Evolutionary conservation across 225 moss, liverwort and hornwort genomes (phyloP), one percentile per base, ranked within the genome.

Genomic region (Polytrichum formosum): DNA sequence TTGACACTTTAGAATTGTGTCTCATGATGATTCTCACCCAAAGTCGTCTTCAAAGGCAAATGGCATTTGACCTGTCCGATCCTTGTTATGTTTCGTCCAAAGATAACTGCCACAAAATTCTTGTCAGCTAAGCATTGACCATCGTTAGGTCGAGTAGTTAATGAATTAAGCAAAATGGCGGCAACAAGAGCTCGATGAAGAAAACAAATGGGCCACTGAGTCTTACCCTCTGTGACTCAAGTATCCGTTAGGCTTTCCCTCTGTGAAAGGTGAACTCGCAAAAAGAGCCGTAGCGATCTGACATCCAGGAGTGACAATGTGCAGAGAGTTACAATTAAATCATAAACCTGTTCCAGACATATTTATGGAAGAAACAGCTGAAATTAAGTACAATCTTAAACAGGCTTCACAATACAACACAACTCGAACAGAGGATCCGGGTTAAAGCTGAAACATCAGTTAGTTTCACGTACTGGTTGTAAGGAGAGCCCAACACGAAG

Each of bases 261-360:
- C 89, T 0, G 37, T 56, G 55, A 93, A 91, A 5, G 96, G 92
- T 2, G 89, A 96, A 72, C 82, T 91, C 17, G 96, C 90, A 83
- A 96, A 93, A 6, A 91, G 78, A 1, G 91, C 87, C 1, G 91
- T 93, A 54, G 90, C 96, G 65, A 93, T 80, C 92, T 95, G 31
- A 31, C 1, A 6, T 31, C 31, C 31, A 31, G 1, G 7, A 31
- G 7, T 6, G 31, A 6, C 31, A 31, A 6, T 1, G 1, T 7
- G 6, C 31, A 31, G 1, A 1, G 31, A 7, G 7, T 31, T 31
- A 31, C 6, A 31, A 31, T 6, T 7, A 6, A 29, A 29, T 5
- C 5, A 29, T 6, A 6, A 29, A 29, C 29, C 5, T 29, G 29
- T 29, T 29, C 5, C 29, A 29, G 5, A 29, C 5, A 6, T 29